Evolutionary conservation across 2,329 filamentous ascomycete species (phyloP).

Genomic region (Aureobasidium uvarum): DNA sequence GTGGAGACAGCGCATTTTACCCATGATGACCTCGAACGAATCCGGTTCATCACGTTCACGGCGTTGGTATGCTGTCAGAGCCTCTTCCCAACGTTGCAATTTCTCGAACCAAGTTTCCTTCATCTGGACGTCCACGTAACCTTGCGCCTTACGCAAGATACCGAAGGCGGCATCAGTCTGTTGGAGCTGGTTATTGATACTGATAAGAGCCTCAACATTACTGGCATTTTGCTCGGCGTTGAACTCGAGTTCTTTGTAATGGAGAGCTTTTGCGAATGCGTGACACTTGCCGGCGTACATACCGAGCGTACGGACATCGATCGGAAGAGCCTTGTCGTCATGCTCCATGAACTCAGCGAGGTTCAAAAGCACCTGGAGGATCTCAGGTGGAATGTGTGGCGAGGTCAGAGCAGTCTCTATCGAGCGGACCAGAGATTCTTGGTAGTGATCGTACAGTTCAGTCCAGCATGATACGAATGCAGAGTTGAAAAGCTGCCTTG

Average conservation of each 20-base stretch:
- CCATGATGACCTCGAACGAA: conserved; percentile 96
- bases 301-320: conserved; percentile 91
- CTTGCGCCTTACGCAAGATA: conserved; percentile 92
- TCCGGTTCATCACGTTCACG: conserved; percentile 68
- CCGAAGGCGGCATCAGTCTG: conserved; percentile 99
- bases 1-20: conserved; percentile 98
- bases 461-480: conserved; percentile 99
- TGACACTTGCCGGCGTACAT: conserved; percentile 96
- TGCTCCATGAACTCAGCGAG: conserved; percentile 99
- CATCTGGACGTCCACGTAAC: conserved; percentile 92
- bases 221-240: conserved; percentile 94
- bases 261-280: conserved; percentile 94
- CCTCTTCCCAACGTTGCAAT: conserved; percentile 96
- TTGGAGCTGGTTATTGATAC: conserved; percentile 98
- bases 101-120: conserved; percentile 99
- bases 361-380: conserved; percentile 90
- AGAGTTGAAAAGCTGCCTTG: conserved; percentile 94
- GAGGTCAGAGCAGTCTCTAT: conserved; percentile 96
- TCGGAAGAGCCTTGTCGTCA: conserved; percentile 95
- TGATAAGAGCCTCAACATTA: conserved; percentile 94
- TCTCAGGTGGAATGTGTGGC: conserved; percentile 91
- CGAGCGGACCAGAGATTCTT: conserved; percentile 92
- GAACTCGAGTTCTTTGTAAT: conserved; percentile 99
- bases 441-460: conserved; percentile 93
- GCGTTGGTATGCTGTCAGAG: conserved; percentile 84